These are phyloP conservation scores for Trichophyton schoenleinii DNA, from an alignment of 2,329 filamentous ascomycete species.

Conservation along the genomic window DNA sequence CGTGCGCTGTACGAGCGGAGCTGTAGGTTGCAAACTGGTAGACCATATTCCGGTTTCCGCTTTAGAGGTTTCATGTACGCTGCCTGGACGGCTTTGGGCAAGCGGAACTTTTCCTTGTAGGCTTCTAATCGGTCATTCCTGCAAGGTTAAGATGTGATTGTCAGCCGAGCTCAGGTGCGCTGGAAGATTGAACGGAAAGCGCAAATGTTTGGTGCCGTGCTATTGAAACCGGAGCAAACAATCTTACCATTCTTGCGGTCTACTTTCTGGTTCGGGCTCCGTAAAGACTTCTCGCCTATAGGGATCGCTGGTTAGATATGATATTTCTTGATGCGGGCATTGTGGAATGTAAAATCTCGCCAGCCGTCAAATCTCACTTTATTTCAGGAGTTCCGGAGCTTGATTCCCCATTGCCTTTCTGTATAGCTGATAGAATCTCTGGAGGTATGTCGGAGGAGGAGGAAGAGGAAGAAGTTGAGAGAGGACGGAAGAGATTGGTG, in stretches of 20 bases:
- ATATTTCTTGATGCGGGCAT: background rate
- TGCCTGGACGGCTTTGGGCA: slow-evolving; percentile 71
- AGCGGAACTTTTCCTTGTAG: slow-evolving; percentile 36
- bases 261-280: background rate
- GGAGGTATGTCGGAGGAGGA: background rate
- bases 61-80: slow-evolving; percentile 76
- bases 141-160: background rate
- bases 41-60: slow-evolving; percentile 57
- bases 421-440: background rate
- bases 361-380: background rate
- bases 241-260: slow-evolving; percentile 1
- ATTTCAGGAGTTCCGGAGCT: background rate
- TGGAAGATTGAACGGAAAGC: background rate
- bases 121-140: slow-evolving; percentile 28
- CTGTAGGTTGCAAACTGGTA: slow-evolving; percentile 82
- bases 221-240: background rate
- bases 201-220: background rate
- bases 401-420: background rate
- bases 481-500: background rate
- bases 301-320: background rate
- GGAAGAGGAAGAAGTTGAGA: background rate
- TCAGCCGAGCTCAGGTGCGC: background rate
- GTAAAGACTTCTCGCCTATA: background rate
- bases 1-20: slow-evolving; percentile 81
- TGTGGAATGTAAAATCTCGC: too few species aligned